Conservation (phyloP, 352 stramenopile species). For the Stephanocyclus meneghinianus region DNA sequence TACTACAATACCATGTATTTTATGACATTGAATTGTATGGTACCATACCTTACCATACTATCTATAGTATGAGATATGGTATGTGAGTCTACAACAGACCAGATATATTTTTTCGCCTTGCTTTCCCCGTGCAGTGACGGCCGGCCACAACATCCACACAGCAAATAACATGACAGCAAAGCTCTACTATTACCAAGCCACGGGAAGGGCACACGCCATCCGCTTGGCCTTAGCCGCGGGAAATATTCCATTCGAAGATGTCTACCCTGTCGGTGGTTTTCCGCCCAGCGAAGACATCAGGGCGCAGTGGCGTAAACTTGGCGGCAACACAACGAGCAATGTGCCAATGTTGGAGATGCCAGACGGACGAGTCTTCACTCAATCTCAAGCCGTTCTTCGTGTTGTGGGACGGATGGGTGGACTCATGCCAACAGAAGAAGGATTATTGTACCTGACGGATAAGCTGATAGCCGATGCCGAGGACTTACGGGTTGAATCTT, state of each 20-base stretch:
- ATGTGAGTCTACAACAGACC: too few species aligned
- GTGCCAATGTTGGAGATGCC: conserved; percentile 27
- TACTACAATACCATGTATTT: too few species aligned
- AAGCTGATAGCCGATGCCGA: conserved; percentile 34
- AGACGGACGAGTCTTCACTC: conserved; percentile 32
- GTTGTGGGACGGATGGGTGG: conserved; percentile 21
- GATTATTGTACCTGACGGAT: conserved; percentile 24
- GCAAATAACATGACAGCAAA: conserved; percentile 19
- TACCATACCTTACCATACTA: too few species aligned
- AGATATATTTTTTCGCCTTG: too few species aligned
- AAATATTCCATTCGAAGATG: conserved; percentile 35
- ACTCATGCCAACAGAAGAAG: conserved; percentile 24
- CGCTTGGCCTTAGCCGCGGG: conserved; percentile 28
- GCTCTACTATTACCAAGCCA: conserved; percentile 35
- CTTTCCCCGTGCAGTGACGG: too few species aligned
- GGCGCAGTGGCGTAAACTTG: conserved; percentile 21
- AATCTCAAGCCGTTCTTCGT: conserved; percentile 28
- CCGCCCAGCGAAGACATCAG: conserved; percentile 25
- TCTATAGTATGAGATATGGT: too few species aligned
- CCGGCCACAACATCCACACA: too few species aligned
- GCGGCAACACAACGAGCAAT: conserved; percentile 38
- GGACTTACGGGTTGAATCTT: conserved; percentile 26
- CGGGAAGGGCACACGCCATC: conserved; percentile 34
- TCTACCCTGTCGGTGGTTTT: conserved; percentile 20
- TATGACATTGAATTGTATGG: too few species aligned